These are phyloP conservation scores for Arabidopsis thaliana DNA, from an alignment of 345 rosid genomes.

Conservation along the genomic window TAIR10.1 NC_003071.7:1918501-1919000, in stretches of 20 bases:
- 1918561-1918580: background rate
- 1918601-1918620: background rate
- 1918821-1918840: background rate
- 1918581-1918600: background rate
- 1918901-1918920: conserved; percentile 74
- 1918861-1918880: conserved; percentile 34
- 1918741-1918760: conserved; percentile 53
- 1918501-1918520: background rate
- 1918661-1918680: background rate
- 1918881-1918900: conserved; percentile 56
- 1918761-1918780: conserved; percentile 64
- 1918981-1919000: conserved; percentile 80
- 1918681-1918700: conserved; percentile 8
- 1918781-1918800: conserved; percentile 60
- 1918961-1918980: conserved; percentile 56
- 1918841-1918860: background rate
- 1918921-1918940: conserved; percentile 63
- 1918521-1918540: background rate
- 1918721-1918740: conserved; percentile 37
- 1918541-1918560: background rate
- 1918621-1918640: background rate
- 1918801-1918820: background rate
- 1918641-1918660: background rate
- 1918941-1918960: conserved; percentile 68
- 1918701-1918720: conserved; percentile 4